Base-by-base conservation (phyloP, 2,329 filamentous ascomycete species). In the Pyrenochaeta sp. region DNA sequence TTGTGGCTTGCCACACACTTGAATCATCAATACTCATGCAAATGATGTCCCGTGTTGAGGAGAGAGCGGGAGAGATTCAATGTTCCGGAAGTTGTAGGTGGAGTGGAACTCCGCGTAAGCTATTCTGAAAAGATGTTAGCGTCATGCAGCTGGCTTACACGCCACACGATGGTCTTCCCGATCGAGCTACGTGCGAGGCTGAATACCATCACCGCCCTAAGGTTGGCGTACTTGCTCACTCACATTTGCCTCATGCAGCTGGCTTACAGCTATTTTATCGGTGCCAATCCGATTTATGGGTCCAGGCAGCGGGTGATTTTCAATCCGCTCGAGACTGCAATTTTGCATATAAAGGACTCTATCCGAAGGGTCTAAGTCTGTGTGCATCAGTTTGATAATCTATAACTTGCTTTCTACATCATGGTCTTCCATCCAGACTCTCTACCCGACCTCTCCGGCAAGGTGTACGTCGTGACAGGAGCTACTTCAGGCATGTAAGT, bases 391-490 rank as follows among this genome's bases (percentile, higher is more conserved):
- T 39, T 8, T 39, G 13, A 39, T 19, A 3, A 19, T 44, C 40
- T 3, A 27, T 7, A 3, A 5, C 22, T 25, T 8, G 40, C 12
- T 25, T 36, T 48, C 15, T 6, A 39, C 13, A 8, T 6, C 3
- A 64, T 59, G 42, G 27, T 50, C 27, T 65, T 65, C 37, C 44
- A 62, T 44, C 62, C 62, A 19, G 43, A 57, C 28, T 5, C 47
- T 34, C 51, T 65, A 19, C 59, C 59, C 13, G 37, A 54, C 36
- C 58, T 61, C 49, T 28, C 36, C 19, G 59, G 52, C 28, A 55
- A 56, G 32, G 49, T 56, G 24, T 61, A 45, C 39, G 52, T 61
- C 1, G 59, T 61, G 2, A 61, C 59, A 13, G 59, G 59, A 9
- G 59, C 48, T 7, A 61, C 52, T 5, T 52, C 55, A 2, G 59